Conservation (phyloP, 208 protist genomes). For the Leishmania tarentolae region DNA sequence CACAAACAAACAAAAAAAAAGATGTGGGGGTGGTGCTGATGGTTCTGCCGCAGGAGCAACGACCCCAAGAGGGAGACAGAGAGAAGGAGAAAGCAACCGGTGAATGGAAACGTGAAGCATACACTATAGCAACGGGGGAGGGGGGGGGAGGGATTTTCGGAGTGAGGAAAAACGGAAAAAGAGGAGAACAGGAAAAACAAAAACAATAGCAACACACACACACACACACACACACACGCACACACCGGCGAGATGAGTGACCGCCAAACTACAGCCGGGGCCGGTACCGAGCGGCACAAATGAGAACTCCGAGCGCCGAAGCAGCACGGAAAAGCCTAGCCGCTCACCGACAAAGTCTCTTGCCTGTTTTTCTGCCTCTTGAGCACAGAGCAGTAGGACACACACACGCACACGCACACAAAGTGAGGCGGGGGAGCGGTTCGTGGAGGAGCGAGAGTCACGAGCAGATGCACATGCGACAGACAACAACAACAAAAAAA, state of each 20-base stretch:
- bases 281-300: not conserved
- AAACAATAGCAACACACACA: not conserved
- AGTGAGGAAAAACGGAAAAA: not conserved
- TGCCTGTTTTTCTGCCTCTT: not conserved
- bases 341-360: not conserved
- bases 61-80: not conserved
- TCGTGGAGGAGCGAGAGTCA: not conserved
- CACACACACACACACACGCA: not conserved
- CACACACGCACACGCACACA: not conserved
- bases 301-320: not conserved
- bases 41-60: not conserved
- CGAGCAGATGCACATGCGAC: not conserved
- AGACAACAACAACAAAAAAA: not conserved
- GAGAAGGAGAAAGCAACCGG: conserved; percentile 14
- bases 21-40: not conserved
- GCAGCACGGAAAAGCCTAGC: not conserved
- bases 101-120: conserved; percentile 9
- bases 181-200: not conserved
- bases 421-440: not conserved
- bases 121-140: no score
- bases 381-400: not conserved
- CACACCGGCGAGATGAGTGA: not conserved
- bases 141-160: not conserved
- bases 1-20: no score
- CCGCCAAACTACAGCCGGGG: not conserved